These are phyloP conservation scores for Tuber umbilicatum DNA, from an alignment of 495 filamentous ascomycete species.

Conservation along the genomic window DNA sequence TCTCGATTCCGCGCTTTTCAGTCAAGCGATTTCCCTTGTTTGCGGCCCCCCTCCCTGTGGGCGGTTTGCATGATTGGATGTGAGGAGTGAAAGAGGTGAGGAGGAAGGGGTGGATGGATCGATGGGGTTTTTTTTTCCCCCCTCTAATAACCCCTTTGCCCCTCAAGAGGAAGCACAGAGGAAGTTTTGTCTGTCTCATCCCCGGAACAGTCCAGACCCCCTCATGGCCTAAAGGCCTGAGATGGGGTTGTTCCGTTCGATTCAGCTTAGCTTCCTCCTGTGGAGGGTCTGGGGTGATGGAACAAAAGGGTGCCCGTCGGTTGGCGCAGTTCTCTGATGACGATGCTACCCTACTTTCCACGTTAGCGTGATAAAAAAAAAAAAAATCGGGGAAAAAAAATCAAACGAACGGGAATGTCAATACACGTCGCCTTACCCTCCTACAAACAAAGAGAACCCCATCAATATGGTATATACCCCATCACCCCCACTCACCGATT, in stretches of 20 bases:
- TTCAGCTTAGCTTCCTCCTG: background rate
- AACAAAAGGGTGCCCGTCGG: background rate
- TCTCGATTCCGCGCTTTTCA: background rate
- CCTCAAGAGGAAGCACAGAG: background rate
- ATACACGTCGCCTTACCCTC: background rate
- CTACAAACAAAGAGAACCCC: background rate
- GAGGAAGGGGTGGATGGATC: background rate
- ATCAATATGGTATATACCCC: background rate
- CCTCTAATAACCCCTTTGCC: background rate
- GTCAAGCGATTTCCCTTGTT: background rate
- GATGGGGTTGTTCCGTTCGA: background rate
- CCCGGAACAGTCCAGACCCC: background rate
- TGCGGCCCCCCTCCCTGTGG: background rate
- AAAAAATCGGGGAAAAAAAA: background rate
- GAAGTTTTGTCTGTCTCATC: background rate
- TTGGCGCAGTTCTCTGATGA: background rate
- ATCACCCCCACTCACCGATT: background rate
- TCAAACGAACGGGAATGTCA: background rate
- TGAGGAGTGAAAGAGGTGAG: background rate
- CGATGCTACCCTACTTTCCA: background rate
- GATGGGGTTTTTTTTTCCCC: background rate
- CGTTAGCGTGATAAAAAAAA: constrained; percentile 1
- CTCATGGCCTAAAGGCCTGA: background rate
- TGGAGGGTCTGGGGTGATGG: background rate
- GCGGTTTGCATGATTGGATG: background rate